These are phyloP conservation scores for Monosporascus sp. DNA, from an alignment of 2,329 filamentous ascomycete species.

Conservation along the genomic window DNA sequence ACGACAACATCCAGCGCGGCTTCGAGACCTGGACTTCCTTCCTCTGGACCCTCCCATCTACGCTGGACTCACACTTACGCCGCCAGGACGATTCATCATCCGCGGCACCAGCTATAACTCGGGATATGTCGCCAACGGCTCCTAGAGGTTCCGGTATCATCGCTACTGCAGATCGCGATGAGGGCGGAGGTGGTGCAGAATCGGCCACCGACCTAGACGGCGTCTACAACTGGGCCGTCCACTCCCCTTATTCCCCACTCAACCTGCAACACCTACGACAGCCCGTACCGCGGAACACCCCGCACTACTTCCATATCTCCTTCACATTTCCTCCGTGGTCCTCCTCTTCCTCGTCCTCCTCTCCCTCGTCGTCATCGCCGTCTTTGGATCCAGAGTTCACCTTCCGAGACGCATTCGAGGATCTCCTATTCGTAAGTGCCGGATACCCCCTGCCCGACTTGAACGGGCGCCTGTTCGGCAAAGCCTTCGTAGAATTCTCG, in stretches of 20 bases:
- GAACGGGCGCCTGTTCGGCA: conserved; percentile 11
- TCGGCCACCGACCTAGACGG: conserved; percentile 6
- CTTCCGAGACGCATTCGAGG: conserved; percentile 54
- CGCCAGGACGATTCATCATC: neutral
- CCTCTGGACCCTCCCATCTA: conserved; percentile 2
- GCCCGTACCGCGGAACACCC: conserved; percentile 41
- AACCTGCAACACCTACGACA: conserved; percentile 40
- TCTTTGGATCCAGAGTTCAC: conserved; percentile 31
- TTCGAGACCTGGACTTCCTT: conserved; percentile 12
- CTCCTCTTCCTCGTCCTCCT: neutral
- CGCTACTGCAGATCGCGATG: neutral
- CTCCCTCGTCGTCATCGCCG: conserved; percentile 7
- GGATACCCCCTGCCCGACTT: conserved; percentile 38
- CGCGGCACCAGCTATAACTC: neutral
- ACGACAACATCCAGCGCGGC: conserved; percentile 30
- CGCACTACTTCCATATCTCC: conserved; percentile 8
- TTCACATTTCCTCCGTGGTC: neutral
- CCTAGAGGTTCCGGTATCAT: no score
- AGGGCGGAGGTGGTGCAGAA: neutral
- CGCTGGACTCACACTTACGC: neutral
- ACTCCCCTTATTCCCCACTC: conserved; percentile 40
- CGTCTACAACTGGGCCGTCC: conserved; percentile 31
- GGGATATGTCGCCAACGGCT: no score
- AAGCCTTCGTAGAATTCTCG: conserved; percentile 10
- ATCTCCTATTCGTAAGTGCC: conserved; percentile 45